Evolutionary conservation across 1,139 yeast genomes (phyloP).

Genomic region (Candida dubliniensis): DNA sequence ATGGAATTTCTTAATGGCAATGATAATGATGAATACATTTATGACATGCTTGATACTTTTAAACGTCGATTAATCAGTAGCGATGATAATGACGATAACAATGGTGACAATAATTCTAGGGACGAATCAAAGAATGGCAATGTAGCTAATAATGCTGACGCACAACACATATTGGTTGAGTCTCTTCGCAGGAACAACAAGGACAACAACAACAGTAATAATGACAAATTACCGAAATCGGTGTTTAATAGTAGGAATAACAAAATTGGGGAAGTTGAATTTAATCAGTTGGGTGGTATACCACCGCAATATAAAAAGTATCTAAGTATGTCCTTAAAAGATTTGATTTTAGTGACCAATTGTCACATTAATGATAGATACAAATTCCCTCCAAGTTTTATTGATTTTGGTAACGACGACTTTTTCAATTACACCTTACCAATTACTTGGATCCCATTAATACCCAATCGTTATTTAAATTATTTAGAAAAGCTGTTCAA

Average conservation of each 20-base stretch:
- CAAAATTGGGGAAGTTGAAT: conserved; percentile 26
- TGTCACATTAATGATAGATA: conserved; percentile 23
- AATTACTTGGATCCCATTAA: conserved; percentile 41
- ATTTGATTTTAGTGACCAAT: conserved; percentile 25
- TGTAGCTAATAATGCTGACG: no score
- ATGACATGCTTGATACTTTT: conserved; percentile 35
- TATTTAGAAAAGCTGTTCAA: conserved; percentile 24
- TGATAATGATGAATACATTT: conserved; percentile 28
- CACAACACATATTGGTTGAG: no score
- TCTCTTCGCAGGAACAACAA: no score
- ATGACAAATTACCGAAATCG: conserved; percentile 10
- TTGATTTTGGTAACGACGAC: conserved; percentile 24
- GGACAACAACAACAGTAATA: no score
- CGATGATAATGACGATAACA: conserved; percentile 9
- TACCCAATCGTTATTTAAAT: conserved; percentile 24
- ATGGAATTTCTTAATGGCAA: conserved; percentile 20
- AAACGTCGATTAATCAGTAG: conserved; percentile 25
- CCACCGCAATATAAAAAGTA: conserved; percentile 25
- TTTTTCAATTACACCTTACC: conserved; percentile 39
- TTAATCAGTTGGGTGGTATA: conserved; percentile 11
- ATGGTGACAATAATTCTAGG: no score
- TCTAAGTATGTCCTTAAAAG: conserved; percentile 25
- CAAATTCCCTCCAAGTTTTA: conserved; percentile 27
- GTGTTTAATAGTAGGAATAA: conserved; percentile 15
- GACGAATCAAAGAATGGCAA: no score